Percentiles rank a stretch among this genome's conserved stretches.
phyloP scores from a whole-genome alignment of 2,329 filamentous ascomycete species.

The Hypoxylon sp. region DNA sequence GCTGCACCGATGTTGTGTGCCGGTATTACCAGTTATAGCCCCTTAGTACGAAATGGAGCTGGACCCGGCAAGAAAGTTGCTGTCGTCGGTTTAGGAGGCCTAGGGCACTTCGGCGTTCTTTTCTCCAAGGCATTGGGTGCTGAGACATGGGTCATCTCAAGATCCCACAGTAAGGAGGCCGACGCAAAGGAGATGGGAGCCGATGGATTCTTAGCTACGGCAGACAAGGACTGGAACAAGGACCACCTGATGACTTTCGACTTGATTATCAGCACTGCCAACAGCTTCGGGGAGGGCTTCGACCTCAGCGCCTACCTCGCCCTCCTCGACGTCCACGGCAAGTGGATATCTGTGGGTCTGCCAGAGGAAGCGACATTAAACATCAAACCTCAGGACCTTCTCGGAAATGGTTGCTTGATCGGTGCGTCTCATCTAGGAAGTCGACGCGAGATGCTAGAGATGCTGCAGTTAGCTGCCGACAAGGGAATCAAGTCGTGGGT shows the following conservation, averaged over 20 bases:
- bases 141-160: constrained; percentile 74
- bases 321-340: constrained; percentile 84
- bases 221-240: constrained; percentile 70
- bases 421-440: constrained; percentile 79
- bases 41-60: constrained; percentile 80
- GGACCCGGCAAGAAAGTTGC: constrained; percentile 85
- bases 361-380: constrained; percentile 81
- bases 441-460: constrained; percentile 77
- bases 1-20: constrained; percentile 89
- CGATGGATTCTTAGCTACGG: constrained; percentile 71
- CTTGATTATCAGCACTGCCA: constrained; percentile 82
- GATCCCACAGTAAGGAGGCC: constrained; percentile 71
- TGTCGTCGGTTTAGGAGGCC: constrained; percentile 79
- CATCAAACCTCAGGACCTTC: constrained; percentile 81
- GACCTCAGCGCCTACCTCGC: constrained; percentile 80
- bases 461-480: constrained; percentile 79
- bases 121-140: constrained; percentile 78
- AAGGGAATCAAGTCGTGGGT: constrained; percentile 80
- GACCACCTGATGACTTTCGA: constrained; percentile 76
- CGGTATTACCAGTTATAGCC: constrained; percentile 84
- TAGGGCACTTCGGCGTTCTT: constrained; percentile 79
- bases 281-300: constrained; percentile 75
- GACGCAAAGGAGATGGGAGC: constrained; percentile 73
- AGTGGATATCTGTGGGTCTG: constrained; percentile 84
- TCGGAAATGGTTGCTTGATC: constrained; percentile 81